phyloP scores from a whole-genome alignment of 2,329 filamentous ascomycete species.

The Clarireedia hainanense region DNA sequence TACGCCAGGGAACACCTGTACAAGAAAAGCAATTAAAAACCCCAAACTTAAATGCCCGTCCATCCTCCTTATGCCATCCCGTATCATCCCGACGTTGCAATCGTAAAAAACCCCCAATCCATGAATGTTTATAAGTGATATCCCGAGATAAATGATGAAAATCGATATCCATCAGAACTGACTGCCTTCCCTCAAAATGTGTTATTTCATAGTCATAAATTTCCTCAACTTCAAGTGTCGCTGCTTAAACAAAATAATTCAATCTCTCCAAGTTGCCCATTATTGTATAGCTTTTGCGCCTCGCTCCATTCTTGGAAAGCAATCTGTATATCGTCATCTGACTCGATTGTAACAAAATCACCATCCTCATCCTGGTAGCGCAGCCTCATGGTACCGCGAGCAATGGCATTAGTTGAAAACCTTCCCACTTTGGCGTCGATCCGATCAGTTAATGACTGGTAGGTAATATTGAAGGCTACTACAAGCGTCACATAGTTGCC shows the following conservation, averaged over 20 bases:
- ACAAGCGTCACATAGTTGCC: conserved; percentile 93
- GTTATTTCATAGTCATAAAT: not conserved
- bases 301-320: conserved; percentile 94
- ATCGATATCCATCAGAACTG: conserved; percentile 3
- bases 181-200: not conserved
- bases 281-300: conserved; percentile 53
- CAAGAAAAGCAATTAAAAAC: conserved; percentile 11
- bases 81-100: conserved; percentile 22
- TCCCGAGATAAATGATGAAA: conserved; percentile 11
- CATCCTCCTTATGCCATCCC: conserved; percentile 20
- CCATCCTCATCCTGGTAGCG: conserved; percentile 89
- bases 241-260: conserved; percentile 68
- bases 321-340: conserved; percentile 92
- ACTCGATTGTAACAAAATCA: conserved; percentile 88
- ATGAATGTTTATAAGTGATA: conserved; percentile 14
- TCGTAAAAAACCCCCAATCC: conserved; percentile 20
- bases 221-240: conserved; percentile 19
- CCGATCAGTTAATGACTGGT: conserved; percentile 85
- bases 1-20: conserved; percentile 19
- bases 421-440: conserved; percentile 92
- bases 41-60: conserved; percentile 14
- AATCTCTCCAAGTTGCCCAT: conserved; percentile 77
- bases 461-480: conserved; percentile 90
- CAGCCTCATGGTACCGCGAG: conserved; percentile 73
- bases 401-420: conserved; percentile 77